phyloP scores from a whole-genome alignment of 768 basidiomycete species.

The Sarcomyxa edulis region DNA sequence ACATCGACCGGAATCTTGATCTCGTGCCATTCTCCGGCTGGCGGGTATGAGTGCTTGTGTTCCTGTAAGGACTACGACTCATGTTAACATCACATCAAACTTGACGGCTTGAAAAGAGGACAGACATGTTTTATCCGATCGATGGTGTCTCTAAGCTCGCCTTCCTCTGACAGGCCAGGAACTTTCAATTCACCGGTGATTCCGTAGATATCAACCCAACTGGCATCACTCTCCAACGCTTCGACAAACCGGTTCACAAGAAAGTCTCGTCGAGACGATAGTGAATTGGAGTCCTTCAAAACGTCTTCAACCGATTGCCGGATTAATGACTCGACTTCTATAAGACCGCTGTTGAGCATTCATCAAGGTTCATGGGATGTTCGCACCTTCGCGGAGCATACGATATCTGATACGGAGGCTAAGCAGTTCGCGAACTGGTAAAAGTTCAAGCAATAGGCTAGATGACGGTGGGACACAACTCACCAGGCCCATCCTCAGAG shows the following conservation, averaged over 20 bases:
- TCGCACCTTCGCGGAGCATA: slow-evolving; percentile 74
- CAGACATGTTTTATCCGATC: slow-evolving; percentile 26
- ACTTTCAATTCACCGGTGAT: slow-evolving; percentile 67
- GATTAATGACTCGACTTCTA: slow-evolving; percentile 68
- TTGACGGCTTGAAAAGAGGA: background rate
- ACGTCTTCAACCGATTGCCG: slow-evolving; percentile 41
- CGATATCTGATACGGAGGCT: slow-evolving; percentile 68
- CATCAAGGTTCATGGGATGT: background rate
- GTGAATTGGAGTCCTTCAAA: slow-evolving; percentile 27
- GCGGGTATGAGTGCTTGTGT: slow-evolving; percentile 33
- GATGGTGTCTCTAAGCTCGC: slow-evolving; percentile 23
- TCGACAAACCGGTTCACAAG: slow-evolving; percentile 48
- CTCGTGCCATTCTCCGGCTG: slow-evolving; percentile 59
- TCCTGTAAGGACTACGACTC: slow-evolving; percentile 34
- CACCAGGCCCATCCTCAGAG: slow-evolving; percentile 58
- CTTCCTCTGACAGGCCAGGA: slow-evolving; percentile 33
- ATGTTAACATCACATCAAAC: background rate
- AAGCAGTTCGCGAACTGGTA: slow-evolving; percentile 56
- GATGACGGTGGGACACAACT: slow-evolving; percentile 11
- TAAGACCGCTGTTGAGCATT: slow-evolving; percentile 1
- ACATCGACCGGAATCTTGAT: slow-evolving; percentile 84
- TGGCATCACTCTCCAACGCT: slow-evolving; percentile 54
- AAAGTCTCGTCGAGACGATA: slow-evolving; percentile 31
- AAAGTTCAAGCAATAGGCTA: slow-evolving; percentile 9
- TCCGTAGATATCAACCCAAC: slow-evolving; percentile 67